Evolutionary conservation across 306 rosid species (phyloP).

Genomic region (Sesbania bispinosa): DNA sequence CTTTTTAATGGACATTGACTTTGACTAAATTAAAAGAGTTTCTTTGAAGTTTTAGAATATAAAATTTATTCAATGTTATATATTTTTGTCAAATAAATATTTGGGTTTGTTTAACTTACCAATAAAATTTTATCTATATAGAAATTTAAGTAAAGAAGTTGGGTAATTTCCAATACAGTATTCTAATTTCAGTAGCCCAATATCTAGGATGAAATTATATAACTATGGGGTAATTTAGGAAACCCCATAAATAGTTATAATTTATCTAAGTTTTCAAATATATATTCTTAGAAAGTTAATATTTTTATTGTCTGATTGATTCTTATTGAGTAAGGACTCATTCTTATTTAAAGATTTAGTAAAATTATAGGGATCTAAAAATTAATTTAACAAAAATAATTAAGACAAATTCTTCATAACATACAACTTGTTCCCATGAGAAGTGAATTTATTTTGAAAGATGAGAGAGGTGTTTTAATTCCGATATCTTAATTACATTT

Average conservation of each 20-base stretch:
- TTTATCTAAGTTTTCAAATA: neutral
- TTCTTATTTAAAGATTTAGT: neutral
- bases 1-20: neutral
- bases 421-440: neutral
- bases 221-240: no score
- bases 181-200: no score
- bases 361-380: neutral
- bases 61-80: neutral
- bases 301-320: neutral
- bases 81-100: neutral
- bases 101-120: no score
- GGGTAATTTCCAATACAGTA: no score
- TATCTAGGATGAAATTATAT: no score
- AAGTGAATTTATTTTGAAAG: no score
- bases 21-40: neutral
- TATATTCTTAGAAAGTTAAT: neutral
- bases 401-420: neutral
- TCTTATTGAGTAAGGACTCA: neutral
- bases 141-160: no score
- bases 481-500: neutral
- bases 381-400: neutral
- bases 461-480: no score
- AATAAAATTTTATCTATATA: no score
- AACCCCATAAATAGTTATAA: no score
- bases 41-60: neutral